phyloP scores from a whole-genome alignment of 208 protist genomes.

The Trypanosoma mega region DNA sequence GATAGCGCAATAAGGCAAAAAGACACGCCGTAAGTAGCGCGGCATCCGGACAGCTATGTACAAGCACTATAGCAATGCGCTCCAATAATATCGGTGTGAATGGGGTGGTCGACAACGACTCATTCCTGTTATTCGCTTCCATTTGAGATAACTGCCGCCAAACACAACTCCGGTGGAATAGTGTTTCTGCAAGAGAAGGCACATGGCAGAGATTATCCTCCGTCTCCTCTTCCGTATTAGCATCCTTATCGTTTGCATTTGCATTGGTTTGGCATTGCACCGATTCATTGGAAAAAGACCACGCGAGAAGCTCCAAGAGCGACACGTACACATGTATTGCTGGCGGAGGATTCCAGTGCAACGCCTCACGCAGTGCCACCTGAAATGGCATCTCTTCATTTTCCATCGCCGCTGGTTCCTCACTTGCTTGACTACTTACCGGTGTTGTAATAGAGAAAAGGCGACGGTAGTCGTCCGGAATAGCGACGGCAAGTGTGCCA shows the following conservation, averaged over 20 bases:
- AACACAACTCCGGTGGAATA: slow-evolving; percentile 14
- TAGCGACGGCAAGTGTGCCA: slow-evolving; percentile 27
- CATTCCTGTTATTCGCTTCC: background rate
- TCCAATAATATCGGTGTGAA: slow-evolving; percentile 26
- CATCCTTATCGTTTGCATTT: background rate
- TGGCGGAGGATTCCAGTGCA: slow-evolving; percentile 24
- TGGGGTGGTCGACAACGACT: background rate
- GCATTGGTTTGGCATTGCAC: background rate
- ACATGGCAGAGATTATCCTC: background rate
- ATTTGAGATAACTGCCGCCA: slow-evolving; percentile 2
- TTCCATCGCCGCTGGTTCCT: background rate
- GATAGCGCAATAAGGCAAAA: slow-evolving; percentile 17
- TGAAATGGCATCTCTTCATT: no score
- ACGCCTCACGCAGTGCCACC: slow-evolving; percentile 27
- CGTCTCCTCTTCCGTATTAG: background rate
- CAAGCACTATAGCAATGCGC: slow-evolving; percentile 27
- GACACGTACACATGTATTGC: slow-evolving; percentile 60
- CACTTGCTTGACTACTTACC: slow-evolving; percentile 4
- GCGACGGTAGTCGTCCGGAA: slow-evolving; percentile 28
- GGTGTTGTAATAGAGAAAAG: slow-evolving; percentile 13
- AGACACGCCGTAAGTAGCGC: slow-evolving; percentile 19
- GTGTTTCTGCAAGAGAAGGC: slow-evolving; percentile 13
- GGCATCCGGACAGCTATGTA: slow-evolving; percentile 32
- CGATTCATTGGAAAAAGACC: slow-evolving; percentile 17
- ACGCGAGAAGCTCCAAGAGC: slow-evolving; percentile 46